Base-by-base conservation (phyloP, 2,329 filamentous ascomycete genomes). In the Aspergillus proliferans region DNA sequence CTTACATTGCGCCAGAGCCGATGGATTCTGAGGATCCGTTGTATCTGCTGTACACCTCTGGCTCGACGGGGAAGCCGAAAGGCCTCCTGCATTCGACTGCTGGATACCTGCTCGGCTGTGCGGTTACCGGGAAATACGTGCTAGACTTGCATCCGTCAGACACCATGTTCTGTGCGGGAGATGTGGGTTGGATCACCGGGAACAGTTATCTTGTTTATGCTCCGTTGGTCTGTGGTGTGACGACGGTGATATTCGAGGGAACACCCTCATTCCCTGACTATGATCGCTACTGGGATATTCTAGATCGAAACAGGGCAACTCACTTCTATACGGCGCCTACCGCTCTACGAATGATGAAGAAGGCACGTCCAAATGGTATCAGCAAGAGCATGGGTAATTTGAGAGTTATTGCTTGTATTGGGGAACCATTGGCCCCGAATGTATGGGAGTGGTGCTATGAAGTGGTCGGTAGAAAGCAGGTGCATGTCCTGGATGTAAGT, bases 261-360 rank as follows among this genome's bases (percentile, higher is more conserved):
- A 96, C 91, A 1, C 91, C 82, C 21, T 21, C 21, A 91, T 58
- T 69, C 91, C 91, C 61, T 85, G 91, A 76, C 95, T 95, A 76
- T 95, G 90, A 6, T 48, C 82, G 91, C 58, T 96, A 96, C 76
- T 96, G 91, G 91, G 89, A 95, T 55, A 90, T 95, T 45, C 89
- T 95, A 69, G 87, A 88, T 61, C 87, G 91, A 76, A 86, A 95
- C 75, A 79, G 86, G 57, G 86, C 96, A 58, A 95, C 89, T n/a
- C 91, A 96, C 63, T 95, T 95, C 96, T 96, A 96, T 69, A 90
- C 95, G 52, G 91, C 91, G 2, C 91, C 91, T n/a, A 96, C 91
- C 91, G 91, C 91, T 10, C 76, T 96, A 66, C 82, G 91, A 61
- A 71, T 96, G 58, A 78, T 96, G 60, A 96, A 96, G 24, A 10